Evolutionary conservation across 2,329 filamentous ascomycete species (phyloP).

Genomic region (Lanzia echinophila): DNA sequence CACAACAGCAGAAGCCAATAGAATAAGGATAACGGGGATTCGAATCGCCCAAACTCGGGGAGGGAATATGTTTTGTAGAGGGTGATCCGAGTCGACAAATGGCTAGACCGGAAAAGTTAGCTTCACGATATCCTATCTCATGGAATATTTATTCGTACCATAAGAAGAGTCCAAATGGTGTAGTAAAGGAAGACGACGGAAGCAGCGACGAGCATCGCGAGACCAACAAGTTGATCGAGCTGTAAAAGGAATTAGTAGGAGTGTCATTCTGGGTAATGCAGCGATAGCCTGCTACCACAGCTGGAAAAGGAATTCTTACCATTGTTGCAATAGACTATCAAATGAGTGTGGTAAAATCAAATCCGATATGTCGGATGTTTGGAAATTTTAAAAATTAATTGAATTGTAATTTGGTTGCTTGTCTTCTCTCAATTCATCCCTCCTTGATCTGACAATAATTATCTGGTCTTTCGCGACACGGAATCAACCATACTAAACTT

Average conservation of each 20-base stretch:
- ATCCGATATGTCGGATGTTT: not conserved
- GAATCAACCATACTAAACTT: slow-evolving; percentile 10
- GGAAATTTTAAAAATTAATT: not conserved
- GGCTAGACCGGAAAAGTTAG: slow-evolving; percentile 51
- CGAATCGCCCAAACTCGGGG: slow-evolving; percentile 98
- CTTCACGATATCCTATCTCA: not conserved
- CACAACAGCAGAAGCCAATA: slow-evolving; percentile 86
- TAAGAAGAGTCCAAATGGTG: slow-evolving; percentile 93
- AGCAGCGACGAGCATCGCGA: slow-evolving; percentile 69
- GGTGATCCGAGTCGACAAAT: slow-evolving; percentile 92
- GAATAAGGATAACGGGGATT: slow-evolving; percentile 92
- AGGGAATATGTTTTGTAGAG: slow-evolving; percentile 90
- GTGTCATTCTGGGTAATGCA: not conserved
- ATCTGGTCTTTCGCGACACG: slow-evolving; percentile 8
- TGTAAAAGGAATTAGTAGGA: slow-evolving; percentile 33
- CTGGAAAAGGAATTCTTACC: slow-evolving; percentile 17
- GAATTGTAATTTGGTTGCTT: not conserved
- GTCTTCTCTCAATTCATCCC: not conserved
- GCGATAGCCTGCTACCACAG: not conserved
- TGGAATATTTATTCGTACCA: slow-evolving; percentile 53
- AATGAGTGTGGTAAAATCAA: slow-evolving; percentile 25
- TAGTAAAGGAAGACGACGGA: slow-evolving; percentile 82
- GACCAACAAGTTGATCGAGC: slow-evolving; percentile 83
- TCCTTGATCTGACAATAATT: not conserved
- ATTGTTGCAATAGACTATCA: slow-evolving; percentile 27